These are phyloP conservation scores for Tetrahymena elliotti DNA, from an alignment of 73 alveolate species.

Conservation along the genomic window DNA sequence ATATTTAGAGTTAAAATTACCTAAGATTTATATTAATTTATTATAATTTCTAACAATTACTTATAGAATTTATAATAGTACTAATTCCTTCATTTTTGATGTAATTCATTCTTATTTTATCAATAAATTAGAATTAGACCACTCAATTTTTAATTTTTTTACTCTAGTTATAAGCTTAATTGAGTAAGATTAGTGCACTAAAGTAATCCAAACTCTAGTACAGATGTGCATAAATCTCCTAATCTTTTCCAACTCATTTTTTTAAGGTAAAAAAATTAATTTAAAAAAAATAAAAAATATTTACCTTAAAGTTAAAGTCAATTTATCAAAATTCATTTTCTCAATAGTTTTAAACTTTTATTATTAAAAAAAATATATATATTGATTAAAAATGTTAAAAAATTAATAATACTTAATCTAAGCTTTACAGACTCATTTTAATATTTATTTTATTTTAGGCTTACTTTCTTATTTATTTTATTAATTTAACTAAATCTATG, in stretches of 20 bases:
- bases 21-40: neutral
- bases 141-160: neutral
- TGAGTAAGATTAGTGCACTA: neutral
- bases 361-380: neutral
- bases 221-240: neutral
- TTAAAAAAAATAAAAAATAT: neutral
- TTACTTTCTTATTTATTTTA: no score
- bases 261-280: neutral
- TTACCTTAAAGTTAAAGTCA: neutral
- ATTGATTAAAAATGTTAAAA: neutral
- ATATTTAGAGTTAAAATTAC: neutral
- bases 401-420: neutral
- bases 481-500: no score
- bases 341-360: neutral
- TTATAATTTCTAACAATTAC: neutral
- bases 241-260: neutral
- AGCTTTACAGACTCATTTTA: neutral
- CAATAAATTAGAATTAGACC: no score
- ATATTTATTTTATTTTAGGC: no score
- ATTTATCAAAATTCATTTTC: neutral
- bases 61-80: neutral
- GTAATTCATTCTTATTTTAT: neutral
- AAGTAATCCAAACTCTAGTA: neutral
- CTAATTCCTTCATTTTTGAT: neutral
- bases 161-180: neutral